Evolutionary conservation across 2,329 filamentous ascomycete species (phyloP), one percentile per base, ranked within the genome.

Genomic region (Metarhizium sp.): DNA sequence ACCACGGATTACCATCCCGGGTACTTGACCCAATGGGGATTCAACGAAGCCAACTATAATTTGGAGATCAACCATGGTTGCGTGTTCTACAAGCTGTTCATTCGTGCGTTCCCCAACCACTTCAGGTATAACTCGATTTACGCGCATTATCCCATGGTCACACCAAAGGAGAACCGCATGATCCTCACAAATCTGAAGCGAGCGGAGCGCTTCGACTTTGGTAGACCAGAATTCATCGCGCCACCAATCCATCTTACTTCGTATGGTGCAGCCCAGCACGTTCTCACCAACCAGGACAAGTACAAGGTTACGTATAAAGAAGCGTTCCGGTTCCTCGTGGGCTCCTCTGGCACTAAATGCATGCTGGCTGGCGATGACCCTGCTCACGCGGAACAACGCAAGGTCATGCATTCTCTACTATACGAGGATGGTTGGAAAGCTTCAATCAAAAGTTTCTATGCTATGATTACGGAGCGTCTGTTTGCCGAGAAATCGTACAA

Each of bases 11-110:
- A 87, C 67, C 82, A 85, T 61, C 81, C 89, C 0, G 80, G 82
- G 8, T 82, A 84, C 61, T 71, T 95, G 50, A 95, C 90, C 1
- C 91, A 90, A 71, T 95, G 89, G 89, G 90, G 90, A 20, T 92
- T 82, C 73, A 82, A 83, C 54, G 86, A 90, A 66, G 86, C 81
- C 3, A 78, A 87, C 20, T 89, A 86, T 55, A 88, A 95, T 61
- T 71, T 85, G 25, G 82, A 79, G 57, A 71, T 92, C 60, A 88
- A 94, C 69, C 85, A 94, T 65, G 90, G 90, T 50, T 90, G 87
- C 61, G 82, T 91, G 13, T 88, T 92, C 70, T 91, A 92, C 76
- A 95, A 94, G 74, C 78, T 95, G 40, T 86, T 92, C 66, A 75
- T 89, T 40, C 81, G 86, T 5, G 87, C 88, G 0, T 90, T 95